phyloP scores from a whole-genome alignment of 257 asterid species.

The Striga asiatica region DNA sequence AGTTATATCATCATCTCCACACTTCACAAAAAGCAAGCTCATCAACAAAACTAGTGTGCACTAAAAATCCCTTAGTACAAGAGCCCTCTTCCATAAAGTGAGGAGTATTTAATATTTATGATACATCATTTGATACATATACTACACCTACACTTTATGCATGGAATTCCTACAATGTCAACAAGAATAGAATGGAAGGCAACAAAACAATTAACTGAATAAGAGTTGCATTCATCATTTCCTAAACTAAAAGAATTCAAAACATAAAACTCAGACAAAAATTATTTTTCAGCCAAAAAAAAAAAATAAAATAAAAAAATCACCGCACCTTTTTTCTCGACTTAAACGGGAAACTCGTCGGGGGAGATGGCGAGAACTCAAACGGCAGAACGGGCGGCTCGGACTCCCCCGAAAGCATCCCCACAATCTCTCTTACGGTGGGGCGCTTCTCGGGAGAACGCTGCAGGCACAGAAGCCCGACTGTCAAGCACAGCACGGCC shows the following conservation, averaged over 20 bases:
- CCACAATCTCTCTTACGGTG: slow-evolving; percentile 59
- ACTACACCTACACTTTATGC: neutral
- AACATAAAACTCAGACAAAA: neutral
- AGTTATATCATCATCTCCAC: neutral
- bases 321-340: slow-evolving; percentile 54
- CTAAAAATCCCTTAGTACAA: neutral
- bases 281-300: neutral
- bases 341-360: slow-evolving; percentile 60
- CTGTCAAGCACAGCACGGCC: slow-evolving; percentile 57
- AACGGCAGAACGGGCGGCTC: slow-evolving; percentile 83
- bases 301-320: neutral
- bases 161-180: neutral
- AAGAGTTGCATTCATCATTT: neutral
- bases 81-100: neutral
- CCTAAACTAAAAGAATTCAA: neutral
- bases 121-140: no score
- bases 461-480: slow-evolving; percentile 74
- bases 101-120: no score
- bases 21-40: neutral
- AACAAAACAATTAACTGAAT: no score
- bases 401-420: slow-evolving; percentile 72
- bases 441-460: slow-evolving; percentile 72
- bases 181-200: neutral
- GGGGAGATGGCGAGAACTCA: slow-evolving; percentile 91
- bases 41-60: no score